Conservation (phyloP, 176 grass and related monocot species). For the Rhynchospora pubera region DNA sequence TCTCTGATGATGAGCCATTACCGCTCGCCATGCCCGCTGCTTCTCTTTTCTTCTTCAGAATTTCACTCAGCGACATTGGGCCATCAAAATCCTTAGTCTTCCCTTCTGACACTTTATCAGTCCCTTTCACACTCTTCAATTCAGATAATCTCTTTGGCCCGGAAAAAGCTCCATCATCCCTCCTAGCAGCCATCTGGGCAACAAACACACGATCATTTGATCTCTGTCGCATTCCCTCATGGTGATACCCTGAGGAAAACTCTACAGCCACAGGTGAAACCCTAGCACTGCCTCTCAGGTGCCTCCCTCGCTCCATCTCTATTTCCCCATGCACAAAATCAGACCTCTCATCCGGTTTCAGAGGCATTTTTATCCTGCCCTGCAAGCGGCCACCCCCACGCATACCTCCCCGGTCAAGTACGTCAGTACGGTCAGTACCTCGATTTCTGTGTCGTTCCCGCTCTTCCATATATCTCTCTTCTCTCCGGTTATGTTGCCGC, state of each 20-base stretch:
- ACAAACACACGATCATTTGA: slow-evolving; percentile 38
- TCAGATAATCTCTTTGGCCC: slow-evolving; percentile 48
- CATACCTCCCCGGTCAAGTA: slow-evolving; percentile 27
- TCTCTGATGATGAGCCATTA: slow-evolving; percentile 33
- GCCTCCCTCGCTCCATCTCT: slow-evolving; percentile 46
- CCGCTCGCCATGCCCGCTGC: slow-evolving; percentile 19
- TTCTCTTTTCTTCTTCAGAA: slow-evolving; percentile 78
- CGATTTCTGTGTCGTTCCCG: not conserved
- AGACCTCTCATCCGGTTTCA: slow-evolving; percentile 45
- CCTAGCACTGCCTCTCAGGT: slow-evolving; percentile 34
- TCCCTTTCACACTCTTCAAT: slow-evolving; percentile 30
- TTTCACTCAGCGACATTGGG: slow-evolving; percentile 62
- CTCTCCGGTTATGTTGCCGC: slow-evolving; percentile 31
- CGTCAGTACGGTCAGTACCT: slow-evolving; percentile 23
- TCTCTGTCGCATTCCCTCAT: slow-evolving; percentile 30
- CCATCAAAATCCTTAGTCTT: slow-evolving; percentile 64
- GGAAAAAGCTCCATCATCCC: slow-evolving; percentile 32
- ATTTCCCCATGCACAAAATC: slow-evolving; percentile 36
- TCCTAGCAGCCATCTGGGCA: slow-evolving; percentile 31
- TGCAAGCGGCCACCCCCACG: slow-evolving; percentile 49
- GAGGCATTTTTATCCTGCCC: slow-evolving; percentile 86
- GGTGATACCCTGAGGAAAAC: slow-evolving; percentile 23
- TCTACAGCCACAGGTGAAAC: slow-evolving; percentile 36
- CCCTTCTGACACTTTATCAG: slow-evolving; percentile 24
- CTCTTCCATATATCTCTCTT: slow-evolving; percentile 23